Base-by-base conservation (phyloP, 1,284 basidiomycete species). In the Boletus sp. region DNA sequence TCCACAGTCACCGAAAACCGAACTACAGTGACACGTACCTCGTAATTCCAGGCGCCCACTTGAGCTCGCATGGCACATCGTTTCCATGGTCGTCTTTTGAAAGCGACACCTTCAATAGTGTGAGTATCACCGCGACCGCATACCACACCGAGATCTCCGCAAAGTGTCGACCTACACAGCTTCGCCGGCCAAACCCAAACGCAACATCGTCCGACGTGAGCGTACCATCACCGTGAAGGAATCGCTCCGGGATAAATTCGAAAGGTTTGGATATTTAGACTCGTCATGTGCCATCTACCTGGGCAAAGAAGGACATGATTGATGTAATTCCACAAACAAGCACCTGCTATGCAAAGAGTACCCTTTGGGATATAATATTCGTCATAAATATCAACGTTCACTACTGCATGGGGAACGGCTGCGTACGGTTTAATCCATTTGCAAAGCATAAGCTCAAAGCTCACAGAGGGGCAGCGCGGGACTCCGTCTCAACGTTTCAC, bases 401-500 rank as follows among this genome's bases (percentile, higher is more conserved):
- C 23, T 7, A 16, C 52, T 6, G 47, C 42, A 32, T 51, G 39
- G 6, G 47, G 58, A 22, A 60, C 29, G n/a, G 45, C 57, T 60
- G 30, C 29, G n/a, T 9, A 22, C n/a, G 4, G 2, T 12, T 57
- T 23, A 38, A 26, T 43, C 17, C 3, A 6, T 22, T 35, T 35
- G 17, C 27, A 19, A 39, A 46, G 8, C 9, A 35, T 38, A 37
- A 33, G 22, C 16, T 37, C 19, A 39, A 16, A n/a, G 50, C 49
- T 47, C 39, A 56, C 54, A 51, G 23, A 52, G 49, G 5, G 41
- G 50, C 7, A 56, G 4, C 22, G 13, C 4, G 25, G 53, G 49
- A 30, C 48, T 46, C 64, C 65, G 69, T 22, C 70, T 57, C 22
- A 65, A 41, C 0, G 52, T 46, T 48, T 72, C 70, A 27, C 61